Conservation (phyloP, 1,284 basidiomycete species). For the Pseudomicrostroma phylloplanum region DNA sequence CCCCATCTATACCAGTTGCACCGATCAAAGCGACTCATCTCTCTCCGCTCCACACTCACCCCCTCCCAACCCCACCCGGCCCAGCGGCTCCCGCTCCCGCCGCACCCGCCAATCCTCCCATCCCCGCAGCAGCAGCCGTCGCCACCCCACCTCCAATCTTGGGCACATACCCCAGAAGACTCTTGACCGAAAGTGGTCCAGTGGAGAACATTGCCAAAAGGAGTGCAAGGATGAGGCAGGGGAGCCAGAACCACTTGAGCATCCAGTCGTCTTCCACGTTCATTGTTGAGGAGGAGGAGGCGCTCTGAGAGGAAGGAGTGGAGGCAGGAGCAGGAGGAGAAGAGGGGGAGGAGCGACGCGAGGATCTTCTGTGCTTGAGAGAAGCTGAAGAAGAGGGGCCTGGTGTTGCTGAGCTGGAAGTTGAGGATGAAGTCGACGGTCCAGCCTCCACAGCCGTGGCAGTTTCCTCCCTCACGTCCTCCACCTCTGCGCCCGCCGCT, state of each 20-base stretch:
- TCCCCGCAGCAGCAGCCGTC: neutral
- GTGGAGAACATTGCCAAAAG: neutral
- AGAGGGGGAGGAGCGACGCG: conserved; percentile 1
- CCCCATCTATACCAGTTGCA: no score
- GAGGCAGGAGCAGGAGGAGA: neutral
- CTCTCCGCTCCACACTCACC: neutral
- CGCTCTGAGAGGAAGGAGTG: neutral
- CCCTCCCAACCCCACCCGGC: neutral
- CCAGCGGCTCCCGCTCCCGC: neutral
- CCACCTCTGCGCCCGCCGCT: neutral
- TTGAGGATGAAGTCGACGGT: neutral
- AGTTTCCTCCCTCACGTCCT: neutral
- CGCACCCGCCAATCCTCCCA: neutral
- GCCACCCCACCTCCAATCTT: neutral
- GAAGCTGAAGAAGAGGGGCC: neutral
- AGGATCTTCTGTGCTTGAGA: neutral
- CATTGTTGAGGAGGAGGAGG: neutral
- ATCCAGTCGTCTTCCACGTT: conserved; percentile 5
- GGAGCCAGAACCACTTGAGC: conserved; percentile 7
- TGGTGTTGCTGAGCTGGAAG: neutral
- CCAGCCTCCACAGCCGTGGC: neutral
- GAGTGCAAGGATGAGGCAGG: conserved; percentile 1
- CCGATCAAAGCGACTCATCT: no score
- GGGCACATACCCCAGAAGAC: neutral
- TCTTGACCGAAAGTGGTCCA: neutral